Conservation (phyloP, 2,329 filamentous ascomycete genomes). For the Dactylonectria estremocensis region DNA sequence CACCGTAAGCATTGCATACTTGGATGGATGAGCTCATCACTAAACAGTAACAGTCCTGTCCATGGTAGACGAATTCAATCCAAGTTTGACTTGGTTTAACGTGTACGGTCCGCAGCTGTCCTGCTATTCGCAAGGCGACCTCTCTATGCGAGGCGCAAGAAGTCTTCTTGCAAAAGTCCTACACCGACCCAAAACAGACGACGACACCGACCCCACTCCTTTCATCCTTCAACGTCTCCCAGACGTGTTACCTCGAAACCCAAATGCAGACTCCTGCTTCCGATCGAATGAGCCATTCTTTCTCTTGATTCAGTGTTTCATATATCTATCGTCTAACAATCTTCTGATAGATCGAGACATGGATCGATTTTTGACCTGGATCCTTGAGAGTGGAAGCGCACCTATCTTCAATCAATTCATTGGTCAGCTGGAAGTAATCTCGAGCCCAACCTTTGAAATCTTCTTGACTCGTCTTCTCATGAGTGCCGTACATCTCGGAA, state of each 20-base stretch:
- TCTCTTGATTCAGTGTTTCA: neutral
- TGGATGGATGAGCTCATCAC: neutral
- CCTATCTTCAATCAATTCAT: neutral
- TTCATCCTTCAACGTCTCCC: neutral
- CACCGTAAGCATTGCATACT: neutral
- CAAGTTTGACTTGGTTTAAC: neutral
- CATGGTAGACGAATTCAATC: neutral
- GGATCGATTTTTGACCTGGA: neutral
- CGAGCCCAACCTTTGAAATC: neutral
- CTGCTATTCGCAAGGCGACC: neutral
- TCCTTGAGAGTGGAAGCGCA: neutral
- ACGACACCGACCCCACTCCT: neutral
- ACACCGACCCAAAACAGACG: too few species aligned
- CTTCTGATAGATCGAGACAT: neutral
- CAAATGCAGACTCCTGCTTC: neutral
- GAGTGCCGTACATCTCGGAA: neutral
- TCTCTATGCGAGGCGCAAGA: neutral
- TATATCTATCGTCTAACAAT: constrained; percentile 11
- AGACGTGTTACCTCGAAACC: neutral
- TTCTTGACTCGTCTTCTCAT: neutral
- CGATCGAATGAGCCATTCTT: neutral
- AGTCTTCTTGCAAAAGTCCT: neutral
- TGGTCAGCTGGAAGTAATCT: neutral
- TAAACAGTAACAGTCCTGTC: neutral
- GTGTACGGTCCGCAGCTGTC: neutral